Conservation (phyloP, 2,329 filamentous ascomycete species). For the Sporothrix luriei region DNA sequence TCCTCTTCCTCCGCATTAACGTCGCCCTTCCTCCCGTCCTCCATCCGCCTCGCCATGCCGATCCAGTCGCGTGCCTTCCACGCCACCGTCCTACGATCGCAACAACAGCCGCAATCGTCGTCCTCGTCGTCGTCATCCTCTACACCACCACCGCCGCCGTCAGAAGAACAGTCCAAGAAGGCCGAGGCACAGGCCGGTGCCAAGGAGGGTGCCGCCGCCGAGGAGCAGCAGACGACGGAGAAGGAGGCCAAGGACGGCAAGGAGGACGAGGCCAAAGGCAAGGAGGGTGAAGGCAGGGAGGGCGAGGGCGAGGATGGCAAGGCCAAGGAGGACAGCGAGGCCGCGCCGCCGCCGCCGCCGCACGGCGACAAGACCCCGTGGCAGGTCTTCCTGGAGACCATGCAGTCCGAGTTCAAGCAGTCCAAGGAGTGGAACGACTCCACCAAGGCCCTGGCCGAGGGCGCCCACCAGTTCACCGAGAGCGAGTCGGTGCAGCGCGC, state of each 20-base stretch:
- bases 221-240: slow-evolving; percentile 32
- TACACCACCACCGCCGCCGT: slow-evolving; percentile 22
- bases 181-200: slow-evolving; percentile 43
- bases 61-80: slow-evolving; percentile 46
- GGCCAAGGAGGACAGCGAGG: slow-evolving; percentile 59
- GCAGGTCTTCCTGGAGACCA: slow-evolving; percentile 98
- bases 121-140: not conserved
- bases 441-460: slow-evolving; percentile 88
- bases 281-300: slow-evolving; percentile 52
- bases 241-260: slow-evolving; percentile 42
- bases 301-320: slow-evolving; percentile 51
- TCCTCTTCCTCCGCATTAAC: slow-evolving; percentile 43
- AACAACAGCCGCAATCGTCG: slow-evolving; percentile 42
- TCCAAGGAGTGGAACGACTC: slow-evolving; percentile 99
- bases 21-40: slow-evolving; percentile 51
- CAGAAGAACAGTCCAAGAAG: slow-evolving; percentile 35
- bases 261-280: slow-evolving; percentile 48
- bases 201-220: slow-evolving; percentile 43
- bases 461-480: slow-evolving; percentile 87
- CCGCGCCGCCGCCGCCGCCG: slow-evolving; percentile 82
- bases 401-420: slow-evolving; percentile 89
- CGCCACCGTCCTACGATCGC: slow-evolving; percentile 33
- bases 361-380: slow-evolving; percentile 98
- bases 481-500: slow-evolving; percentile 88
- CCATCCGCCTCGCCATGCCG: slow-evolving; percentile 42